These are phyloP conservation scores for Eucalyptus pauciflora DNA, from an alignment of 345 rosid genomes.

Conservation along the genomic window DNA sequence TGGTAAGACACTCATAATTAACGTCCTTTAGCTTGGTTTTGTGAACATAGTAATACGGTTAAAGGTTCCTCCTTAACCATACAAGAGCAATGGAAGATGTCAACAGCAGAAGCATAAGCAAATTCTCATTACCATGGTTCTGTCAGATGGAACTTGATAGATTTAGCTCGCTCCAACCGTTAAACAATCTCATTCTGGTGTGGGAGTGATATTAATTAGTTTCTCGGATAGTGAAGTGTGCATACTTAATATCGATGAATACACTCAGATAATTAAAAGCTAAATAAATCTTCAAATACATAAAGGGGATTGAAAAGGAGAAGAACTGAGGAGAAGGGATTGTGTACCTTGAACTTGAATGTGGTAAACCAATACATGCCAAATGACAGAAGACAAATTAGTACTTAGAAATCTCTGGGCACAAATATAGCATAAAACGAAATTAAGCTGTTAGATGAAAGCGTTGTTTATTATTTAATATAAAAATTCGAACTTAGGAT, in stretches of 20 bases:
- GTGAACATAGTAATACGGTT: no score
- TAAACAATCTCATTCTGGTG: constrained; percentile 40
- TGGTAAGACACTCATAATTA: no score
- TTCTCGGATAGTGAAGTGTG: background rate
- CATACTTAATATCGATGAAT: background rate
- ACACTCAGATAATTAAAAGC: background rate
- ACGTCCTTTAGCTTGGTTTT: no score
- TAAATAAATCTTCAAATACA: background rate
- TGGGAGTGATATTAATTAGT: background rate
- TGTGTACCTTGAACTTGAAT: background rate
- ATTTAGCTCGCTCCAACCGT: constrained; percentile 52
- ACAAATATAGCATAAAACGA: fast-evolving
- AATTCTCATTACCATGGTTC: no score
- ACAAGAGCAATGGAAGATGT: no score
- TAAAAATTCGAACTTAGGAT: fast-evolving
- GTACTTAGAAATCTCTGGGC: background rate
- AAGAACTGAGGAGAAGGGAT: background rate
- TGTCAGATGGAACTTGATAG: constrained; percentile 50
- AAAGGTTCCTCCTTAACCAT: background rate
- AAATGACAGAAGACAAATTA: background rate
- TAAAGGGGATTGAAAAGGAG: background rate
- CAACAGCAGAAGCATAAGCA: no score
- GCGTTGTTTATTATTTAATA: no score
- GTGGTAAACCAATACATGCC: background rate
- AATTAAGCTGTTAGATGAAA: no score